phyloP scores from a whole-genome alignment of 83 land plant genomes.

The Picea mariana region DNA sequence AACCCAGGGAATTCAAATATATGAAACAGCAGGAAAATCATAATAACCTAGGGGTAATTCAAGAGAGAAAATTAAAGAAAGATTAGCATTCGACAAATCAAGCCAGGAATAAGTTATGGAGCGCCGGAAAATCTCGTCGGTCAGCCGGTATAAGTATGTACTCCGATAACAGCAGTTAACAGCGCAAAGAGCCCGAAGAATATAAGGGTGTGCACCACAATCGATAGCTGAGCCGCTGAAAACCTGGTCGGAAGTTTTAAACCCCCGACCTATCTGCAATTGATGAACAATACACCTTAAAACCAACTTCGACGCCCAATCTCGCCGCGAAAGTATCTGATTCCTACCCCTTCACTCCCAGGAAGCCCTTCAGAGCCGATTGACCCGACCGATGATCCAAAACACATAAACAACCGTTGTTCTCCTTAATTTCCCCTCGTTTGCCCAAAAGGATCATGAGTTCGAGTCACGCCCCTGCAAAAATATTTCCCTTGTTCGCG shows the following conservation, averaged over 20 bases:
- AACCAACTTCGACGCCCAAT: background rate
- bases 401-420: background rate
- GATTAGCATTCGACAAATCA: no score
- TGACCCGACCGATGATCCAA: background rate
- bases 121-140: no score
- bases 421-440: background rate
- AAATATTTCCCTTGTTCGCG: background rate
- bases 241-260: background rate
- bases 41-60: no score
- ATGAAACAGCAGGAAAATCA: no score
- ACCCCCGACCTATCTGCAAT: constrained; percentile 14
- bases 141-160: constrained; percentile 35
- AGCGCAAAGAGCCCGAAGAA: constrained; percentile 52
- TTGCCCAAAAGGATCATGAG: constrained; percentile 5
- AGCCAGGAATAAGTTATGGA: no score
- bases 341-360: background rate
- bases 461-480: background rate
- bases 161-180: constrained; percentile 33
- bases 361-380: background rate
- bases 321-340: constrained; percentile 6
- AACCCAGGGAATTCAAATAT: no score
- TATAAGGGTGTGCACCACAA: constrained; percentile 45
- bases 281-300: background rate
- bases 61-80: no score
- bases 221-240: background rate